Evolutionary conservation across 768 basidiomycete genomes (phyloP).

Genomic region (Phaffia australis): DNA sequence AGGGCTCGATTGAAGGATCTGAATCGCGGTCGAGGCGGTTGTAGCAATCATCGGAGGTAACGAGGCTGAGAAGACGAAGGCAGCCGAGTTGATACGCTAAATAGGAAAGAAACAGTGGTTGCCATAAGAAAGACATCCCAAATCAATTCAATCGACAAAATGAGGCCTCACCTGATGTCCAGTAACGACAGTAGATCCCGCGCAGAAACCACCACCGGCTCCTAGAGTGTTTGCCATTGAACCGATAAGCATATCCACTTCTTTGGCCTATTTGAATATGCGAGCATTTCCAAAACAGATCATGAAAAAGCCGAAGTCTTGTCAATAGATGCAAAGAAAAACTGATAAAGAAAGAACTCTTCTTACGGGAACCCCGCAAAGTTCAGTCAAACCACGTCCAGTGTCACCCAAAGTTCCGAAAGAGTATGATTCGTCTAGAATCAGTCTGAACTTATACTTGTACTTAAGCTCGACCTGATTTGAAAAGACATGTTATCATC

Average conservation of each 20-base stretch:
- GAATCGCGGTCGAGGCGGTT: constrained; percentile 73
- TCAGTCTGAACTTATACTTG: constrained; percentile 90
- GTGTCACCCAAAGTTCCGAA: constrained; percentile 88
- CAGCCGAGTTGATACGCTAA: constrained; percentile 86
- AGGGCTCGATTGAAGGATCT: constrained; percentile 62
- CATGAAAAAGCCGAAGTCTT: neutral
- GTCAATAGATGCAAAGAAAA: neutral
- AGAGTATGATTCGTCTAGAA: constrained; percentile 86
- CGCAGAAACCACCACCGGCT: constrained; percentile 87
- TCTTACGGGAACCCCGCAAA: constrained; percentile 82
- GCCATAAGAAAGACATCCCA: neutral
- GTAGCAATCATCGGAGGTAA: constrained; percentile 83
- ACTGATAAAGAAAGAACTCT: neutral
- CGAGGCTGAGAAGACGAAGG: constrained; percentile 92
- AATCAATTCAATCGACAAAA: neutral
- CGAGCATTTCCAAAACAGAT: neutral
- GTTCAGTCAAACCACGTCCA: constrained; percentile 86
- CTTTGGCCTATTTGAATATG: constrained; percentile 52
- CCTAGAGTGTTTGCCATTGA: constrained; percentile 74
- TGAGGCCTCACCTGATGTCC: constrained; percentile 69
- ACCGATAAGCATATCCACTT: constrained; percentile 91
- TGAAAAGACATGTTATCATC: too few species aligned
- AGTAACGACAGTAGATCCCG: constrained; percentile 67
- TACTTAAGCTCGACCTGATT: constrained; percentile 78
- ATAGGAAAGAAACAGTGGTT: neutral